Evolutionary conservation across 192 early-diverging fungal species (phyloP).

Genomic region (Phlyctochytrium arcticum): DNA sequence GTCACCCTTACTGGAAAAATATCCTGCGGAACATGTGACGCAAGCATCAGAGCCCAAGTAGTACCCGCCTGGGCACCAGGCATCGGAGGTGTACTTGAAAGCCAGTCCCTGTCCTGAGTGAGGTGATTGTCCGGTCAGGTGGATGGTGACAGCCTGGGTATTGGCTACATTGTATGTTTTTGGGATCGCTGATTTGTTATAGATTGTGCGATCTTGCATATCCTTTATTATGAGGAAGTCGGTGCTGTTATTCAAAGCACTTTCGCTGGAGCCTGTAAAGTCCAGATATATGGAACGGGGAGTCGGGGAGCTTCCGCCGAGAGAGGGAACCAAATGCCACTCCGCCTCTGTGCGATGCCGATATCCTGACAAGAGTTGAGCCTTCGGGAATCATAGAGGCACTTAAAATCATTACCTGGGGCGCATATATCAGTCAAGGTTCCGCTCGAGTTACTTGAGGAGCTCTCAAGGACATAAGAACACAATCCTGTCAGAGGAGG

Average conservation of each 20-base stretch:
- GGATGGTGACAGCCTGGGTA: background rate
- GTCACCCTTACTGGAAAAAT: background rate
- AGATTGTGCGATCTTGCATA: no score
- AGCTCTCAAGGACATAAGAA: no score
- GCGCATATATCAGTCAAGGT: no score
- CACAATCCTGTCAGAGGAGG: background rate
- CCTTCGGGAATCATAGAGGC: no score
- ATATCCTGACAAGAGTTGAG: no score
- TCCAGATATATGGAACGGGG: no score
- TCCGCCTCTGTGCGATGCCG: no score
- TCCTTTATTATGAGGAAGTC: conserved; percentile 1
- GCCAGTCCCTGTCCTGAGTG: background rate
- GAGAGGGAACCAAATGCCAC: no score
- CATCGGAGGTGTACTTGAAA: conserved; percentile 1
- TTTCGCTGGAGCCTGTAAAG: no score
- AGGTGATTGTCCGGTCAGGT: background rate
- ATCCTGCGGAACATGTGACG: conserved; percentile 4
- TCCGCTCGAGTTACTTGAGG: no score
- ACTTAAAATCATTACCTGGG: no score
- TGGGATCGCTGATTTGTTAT: conserved; percentile 1
- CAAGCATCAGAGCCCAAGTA: background rate
- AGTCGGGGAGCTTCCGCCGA: no score
- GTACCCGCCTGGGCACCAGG: conserved; percentile 16
- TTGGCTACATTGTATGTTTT: conserved; percentile 10
- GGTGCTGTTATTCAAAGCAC: conserved; percentile 5